Percentiles rank a stretch among this genome's conserved stretches.
Conservation (phyloP, 2,329 filamentous ascomycete species). For the Apiospora sp. region DNA sequence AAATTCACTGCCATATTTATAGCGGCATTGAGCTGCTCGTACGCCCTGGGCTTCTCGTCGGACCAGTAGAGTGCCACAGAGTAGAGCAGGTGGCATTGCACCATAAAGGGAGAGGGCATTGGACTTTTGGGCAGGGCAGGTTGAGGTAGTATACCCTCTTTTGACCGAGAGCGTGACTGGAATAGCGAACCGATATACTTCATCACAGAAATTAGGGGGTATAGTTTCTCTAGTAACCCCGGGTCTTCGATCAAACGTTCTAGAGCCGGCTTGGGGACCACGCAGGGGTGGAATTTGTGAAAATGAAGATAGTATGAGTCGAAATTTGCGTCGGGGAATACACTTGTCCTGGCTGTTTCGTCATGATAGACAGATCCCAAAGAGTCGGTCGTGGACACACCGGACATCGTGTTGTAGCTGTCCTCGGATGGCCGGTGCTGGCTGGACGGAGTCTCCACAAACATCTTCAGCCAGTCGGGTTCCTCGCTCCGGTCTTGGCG, state of each 20-base stretch:
- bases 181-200: slow-evolving; percentile 47
- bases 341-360: slow-evolving; percentile 24
- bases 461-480: slow-evolving; percentile 5
- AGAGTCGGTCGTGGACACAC: neutral
- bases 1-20: slow-evolving; percentile 66
- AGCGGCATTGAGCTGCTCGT: slow-evolving; percentile 52
- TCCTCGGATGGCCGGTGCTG: neutral
- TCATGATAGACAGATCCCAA: neutral
- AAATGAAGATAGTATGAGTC: slow-evolving; percentile 47
- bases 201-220: slow-evolving; percentile 39
- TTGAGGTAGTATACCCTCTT: slow-evolving; percentile 20
- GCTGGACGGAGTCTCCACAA: neutral
- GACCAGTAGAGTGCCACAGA: slow-evolving; percentile 48
- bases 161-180: slow-evolving; percentile 27
- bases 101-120: slow-evolving; percentile 38
- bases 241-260: slow-evolving; percentile 26
- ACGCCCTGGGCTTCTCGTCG: slow-evolving; percentile 36
- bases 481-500: slow-evolving; percentile 1
- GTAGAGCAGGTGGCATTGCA: slow-evolving; percentile 47
- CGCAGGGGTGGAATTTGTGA: slow-evolving; percentile 44
- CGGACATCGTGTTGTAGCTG: neutral
- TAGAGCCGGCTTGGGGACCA: slow-evolving; percentile 33
- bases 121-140: slow-evolving; percentile 22
- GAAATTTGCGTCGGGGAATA: slow-evolving; percentile 37
- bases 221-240: slow-evolving; percentile 27